phyloP scores from a whole-genome alignment of 2,329 filamentous ascomycete species.

The Colletotrichum sp. region DNA sequence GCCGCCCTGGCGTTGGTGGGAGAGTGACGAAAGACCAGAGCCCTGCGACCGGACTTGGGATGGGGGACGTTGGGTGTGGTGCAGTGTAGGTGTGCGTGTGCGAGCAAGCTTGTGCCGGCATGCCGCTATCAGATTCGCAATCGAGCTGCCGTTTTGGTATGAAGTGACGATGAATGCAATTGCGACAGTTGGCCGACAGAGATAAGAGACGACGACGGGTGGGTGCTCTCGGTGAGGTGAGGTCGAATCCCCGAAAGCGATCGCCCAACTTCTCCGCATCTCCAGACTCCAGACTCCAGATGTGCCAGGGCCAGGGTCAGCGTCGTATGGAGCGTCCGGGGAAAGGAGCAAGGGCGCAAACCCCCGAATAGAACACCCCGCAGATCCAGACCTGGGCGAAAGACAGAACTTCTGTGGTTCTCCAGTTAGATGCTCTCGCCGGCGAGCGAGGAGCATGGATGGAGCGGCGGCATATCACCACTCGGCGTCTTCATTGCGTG shows the following conservation, averaged over 20 bases:
- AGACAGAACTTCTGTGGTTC: background rate
- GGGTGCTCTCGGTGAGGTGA: background rate
- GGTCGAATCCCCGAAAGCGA: slow-evolving; percentile 2
- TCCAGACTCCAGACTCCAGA: background rate
- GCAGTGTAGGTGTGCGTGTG: background rate
- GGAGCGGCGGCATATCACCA: background rate
- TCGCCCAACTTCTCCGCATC: background rate
- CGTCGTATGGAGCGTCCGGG: background rate
- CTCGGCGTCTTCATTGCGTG: background rate
- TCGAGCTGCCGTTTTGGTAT: background rate
- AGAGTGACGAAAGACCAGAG: background rate
- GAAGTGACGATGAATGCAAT: slow-evolving; percentile 1
- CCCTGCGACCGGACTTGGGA: slow-evolving; percentile 8
- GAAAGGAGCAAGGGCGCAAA: background rate
- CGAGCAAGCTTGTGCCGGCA: background rate
- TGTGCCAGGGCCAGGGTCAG: background rate
- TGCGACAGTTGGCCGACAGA: background rate
- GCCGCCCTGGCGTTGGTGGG: background rate
- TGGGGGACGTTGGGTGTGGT: background rate
- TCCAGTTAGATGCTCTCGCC: background rate
- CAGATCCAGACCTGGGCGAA: background rate
- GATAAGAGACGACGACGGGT: background rate
- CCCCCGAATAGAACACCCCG: background rate
- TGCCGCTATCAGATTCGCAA: background rate
- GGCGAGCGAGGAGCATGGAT: background rate